Conservation (phyloP, 1,284 basidiomycete species). For the Leccinum angustisporum region DNA sequence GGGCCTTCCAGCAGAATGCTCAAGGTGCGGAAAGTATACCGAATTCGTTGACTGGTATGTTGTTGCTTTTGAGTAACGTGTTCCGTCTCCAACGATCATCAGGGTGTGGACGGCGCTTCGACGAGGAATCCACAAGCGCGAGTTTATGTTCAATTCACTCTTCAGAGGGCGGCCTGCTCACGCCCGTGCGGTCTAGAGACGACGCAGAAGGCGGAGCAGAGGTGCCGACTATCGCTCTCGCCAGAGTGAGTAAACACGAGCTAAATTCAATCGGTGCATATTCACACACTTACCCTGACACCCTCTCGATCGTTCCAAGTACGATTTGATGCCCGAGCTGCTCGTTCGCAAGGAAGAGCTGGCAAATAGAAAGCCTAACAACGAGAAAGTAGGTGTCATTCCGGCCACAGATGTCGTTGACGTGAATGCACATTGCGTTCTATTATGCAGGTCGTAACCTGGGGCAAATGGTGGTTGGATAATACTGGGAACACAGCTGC, state of each 20-base stretch:
- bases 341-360: slow-evolving; percentile 5
- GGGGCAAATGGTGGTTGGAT: slow-evolving; percentile 21
- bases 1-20: slow-evolving; percentile 11
- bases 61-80: neutral
- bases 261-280: neutral
- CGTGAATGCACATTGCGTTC: too few species aligned
- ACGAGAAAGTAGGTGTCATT: slow-evolving; percentile 1
- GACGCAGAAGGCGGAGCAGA: slow-evolving; percentile 17
- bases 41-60: slow-evolving; percentile 20
- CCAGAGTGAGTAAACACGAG: slow-evolving; percentile 8
- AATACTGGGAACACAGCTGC: slow-evolving; percentile 18
- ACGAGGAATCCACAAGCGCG: slow-evolving; percentile 19
- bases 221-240: slow-evolving; percentile 16
- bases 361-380: neutral
- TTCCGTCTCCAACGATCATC: neutral
- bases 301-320: slow-evolving; percentile 20
- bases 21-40: slow-evolving; percentile 20
- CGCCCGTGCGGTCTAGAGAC: slow-evolving; percentile 14
- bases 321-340: slow-evolving; percentile 13
- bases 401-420: neutral
- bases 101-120: slow-evolving; percentile 25
- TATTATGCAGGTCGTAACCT: slow-evolving; percentile 2
- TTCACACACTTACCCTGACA: neutral
- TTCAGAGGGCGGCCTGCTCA: slow-evolving; percentile 21
- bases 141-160: slow-evolving; percentile 23